These are phyloP conservation scores for Sclerotiophoma versabilis DNA, from an alignment of 2,329 filamentous ascomycete species.

Conservation along the genomic window DNA sequence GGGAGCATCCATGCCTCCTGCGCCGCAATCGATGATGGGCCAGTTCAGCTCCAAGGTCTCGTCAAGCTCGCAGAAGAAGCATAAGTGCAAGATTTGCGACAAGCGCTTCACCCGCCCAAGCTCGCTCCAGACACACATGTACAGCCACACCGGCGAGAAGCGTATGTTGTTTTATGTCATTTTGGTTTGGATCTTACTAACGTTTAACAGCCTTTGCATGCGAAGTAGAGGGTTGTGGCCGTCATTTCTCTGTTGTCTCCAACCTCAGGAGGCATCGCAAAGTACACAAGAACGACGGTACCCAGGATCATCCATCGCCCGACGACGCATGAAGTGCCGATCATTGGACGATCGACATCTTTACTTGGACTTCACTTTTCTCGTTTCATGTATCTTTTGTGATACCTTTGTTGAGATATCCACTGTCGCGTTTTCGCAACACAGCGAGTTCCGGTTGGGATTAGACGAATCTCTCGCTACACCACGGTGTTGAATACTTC, in stretches of 20 bases:
- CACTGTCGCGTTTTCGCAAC: constrained; percentile 41
- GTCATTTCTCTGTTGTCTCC: constrained; percentile 96
- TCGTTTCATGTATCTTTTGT: constrained; percentile 31
- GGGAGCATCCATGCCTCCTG: constrained; percentile 71
- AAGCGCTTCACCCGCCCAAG: constrained; percentile 96
- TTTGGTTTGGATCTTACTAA: constrained; percentile 13
- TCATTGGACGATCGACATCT: constrained; percentile 33
- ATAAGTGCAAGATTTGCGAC: constrained; percentile 99
- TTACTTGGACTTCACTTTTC: constrained; percentile 21
- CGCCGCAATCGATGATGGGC: constrained; percentile 97
- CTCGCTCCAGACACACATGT: constrained; percentile 96
- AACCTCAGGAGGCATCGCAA: constrained; percentile 95
- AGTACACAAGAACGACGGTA: constrained; percentile 81
- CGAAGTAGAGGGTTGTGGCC: constrained; percentile 91
- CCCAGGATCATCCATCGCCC: constrained; percentile 55
- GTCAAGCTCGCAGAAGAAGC: constrained; percentile 97
- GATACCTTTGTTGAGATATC: constrained; percentile 46
- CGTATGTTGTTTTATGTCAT: constrained; percentile 67
- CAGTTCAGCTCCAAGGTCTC: constrained; percentile 98
- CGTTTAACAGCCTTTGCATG: constrained; percentile 79
- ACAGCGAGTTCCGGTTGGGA: constrained; percentile 35
- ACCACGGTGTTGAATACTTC: constrained; percentile 12
- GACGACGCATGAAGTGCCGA: constrained; percentile 52
- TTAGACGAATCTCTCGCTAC: constrained; percentile 42
- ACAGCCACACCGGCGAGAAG: constrained; percentile 97